Evolutionary conservation across 441 rosid genomes (phyloP).

Genomic region (Melastoma candidum): DNA sequence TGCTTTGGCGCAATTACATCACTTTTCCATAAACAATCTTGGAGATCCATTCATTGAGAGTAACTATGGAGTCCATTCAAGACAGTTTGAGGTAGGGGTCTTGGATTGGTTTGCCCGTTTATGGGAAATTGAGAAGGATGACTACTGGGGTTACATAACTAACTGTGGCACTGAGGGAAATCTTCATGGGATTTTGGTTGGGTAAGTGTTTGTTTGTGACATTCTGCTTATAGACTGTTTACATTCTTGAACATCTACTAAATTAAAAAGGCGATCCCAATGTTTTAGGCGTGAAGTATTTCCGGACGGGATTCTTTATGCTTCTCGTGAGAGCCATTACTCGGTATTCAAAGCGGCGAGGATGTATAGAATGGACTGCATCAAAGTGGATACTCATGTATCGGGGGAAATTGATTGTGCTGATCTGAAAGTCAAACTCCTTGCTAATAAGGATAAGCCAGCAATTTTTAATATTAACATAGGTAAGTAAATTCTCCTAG

Average conservation of each 20-base stretch:
- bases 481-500: constrained; percentile 29
- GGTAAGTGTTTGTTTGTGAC: constrained; percentile 24
- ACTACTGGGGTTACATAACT: constrained; percentile 96
- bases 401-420: constrained; percentile 85
- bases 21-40: constrained; percentile 86
- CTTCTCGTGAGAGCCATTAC: constrained; percentile 75
- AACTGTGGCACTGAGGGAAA: constrained; percentile 97
- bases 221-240: neutral
- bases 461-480: constrained; percentile 81
- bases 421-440: constrained; percentile 50
- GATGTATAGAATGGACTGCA: constrained; percentile 86
- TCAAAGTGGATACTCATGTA: constrained; percentile 51
- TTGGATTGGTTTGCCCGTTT: constrained; percentile 96
- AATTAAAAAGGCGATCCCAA: neutral
- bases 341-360: constrained; percentile 94
- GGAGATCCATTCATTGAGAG: constrained; percentile 96
- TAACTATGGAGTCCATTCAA: constrained; percentile 93
- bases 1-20: constrained; percentile 76
- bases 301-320: constrained; percentile 80
- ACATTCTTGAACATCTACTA: neutral
- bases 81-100: constrained; percentile 93
- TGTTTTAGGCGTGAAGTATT: constrained; percentile 67
- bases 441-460: constrained; percentile 72
- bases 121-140: constrained; percentile 86
- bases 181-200: constrained; percentile 88